Percentiles rank a stretch among this genome's conserved stretches.
phyloP scores from a whole-genome alignment of 345 rosid species.

The Dipteronia sinensis region DNA sequence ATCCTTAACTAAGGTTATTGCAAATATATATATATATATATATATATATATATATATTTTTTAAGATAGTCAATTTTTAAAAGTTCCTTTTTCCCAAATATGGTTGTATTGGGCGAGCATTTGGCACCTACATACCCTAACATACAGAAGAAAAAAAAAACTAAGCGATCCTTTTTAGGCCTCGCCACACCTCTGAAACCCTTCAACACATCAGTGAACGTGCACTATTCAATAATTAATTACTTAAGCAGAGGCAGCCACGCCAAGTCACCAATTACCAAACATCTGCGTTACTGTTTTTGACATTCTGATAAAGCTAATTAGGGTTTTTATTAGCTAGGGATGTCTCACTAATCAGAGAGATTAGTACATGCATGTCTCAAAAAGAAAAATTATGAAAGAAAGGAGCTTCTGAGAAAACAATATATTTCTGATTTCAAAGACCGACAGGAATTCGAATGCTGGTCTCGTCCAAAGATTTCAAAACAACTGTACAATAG shows the following conservation, averaged over 20 bases:
- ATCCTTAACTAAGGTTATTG: too few species aligned
- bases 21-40: too few species aligned
- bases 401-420: neutral
- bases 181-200: neutral
- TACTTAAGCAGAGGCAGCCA: neutral
- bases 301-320: constrained; percentile 18
- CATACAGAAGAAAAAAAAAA: too few species aligned
- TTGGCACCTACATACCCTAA: neutral
- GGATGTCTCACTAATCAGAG: constrained; percentile 10
- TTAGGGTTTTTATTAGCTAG: neutral
- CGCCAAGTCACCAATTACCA: neutral
- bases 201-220: neutral
- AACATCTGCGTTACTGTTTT: constrained; percentile 17
- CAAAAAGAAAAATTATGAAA: constrained; percentile 3
- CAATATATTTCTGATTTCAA: constrained; percentile 16
- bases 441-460: constrained; percentile 19
- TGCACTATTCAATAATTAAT: neutral
- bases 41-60: too few species aligned
- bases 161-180: neutral
- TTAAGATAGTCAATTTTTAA: too few species aligned
- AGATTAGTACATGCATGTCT: constrained; percentile 12
- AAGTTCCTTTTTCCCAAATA: too few species aligned
- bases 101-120: neutral
- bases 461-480: constrained; percentile 29
- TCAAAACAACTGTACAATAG: constrained; percentile 6